phyloP scores from a whole-genome alignment of 2,329 filamentous ascomycete genomes.

The Pseudopyrenochaeta lycopersici region DNA sequence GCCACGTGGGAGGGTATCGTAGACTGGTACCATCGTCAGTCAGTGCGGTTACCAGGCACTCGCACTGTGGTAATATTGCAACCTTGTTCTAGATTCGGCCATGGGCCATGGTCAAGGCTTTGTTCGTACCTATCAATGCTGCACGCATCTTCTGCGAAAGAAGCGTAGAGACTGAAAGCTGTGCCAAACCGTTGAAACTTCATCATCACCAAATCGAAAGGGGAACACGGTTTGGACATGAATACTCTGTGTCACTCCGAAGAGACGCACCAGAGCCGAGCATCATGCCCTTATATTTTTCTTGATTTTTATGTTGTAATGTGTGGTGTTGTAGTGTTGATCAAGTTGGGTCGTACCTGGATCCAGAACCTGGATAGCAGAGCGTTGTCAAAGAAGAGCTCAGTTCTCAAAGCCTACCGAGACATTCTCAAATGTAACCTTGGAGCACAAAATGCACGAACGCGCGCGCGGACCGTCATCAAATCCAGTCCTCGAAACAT shows the following conservation, averaged over 20 bases:
- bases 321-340: slow-evolving; percentile 30
- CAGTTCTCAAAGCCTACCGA: slow-evolving; percentile 25
- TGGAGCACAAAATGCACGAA: slow-evolving; percentile 18
- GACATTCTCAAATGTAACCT: slow-evolving; percentile 13
- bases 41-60: no score
- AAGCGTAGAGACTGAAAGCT: no score
- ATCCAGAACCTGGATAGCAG: slow-evolving; percentile 30
- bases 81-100: not conserved
- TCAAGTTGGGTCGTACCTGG: slow-evolving; percentile 32
- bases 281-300: slow-evolving; percentile 47
- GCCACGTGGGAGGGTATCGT: not conserved
- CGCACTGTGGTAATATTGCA: not conserved
- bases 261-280: slow-evolving; percentile 27
- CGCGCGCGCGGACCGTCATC: slow-evolving; percentile 11
- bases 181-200: no score
- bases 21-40: not conserved
- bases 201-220: slow-evolving; percentile 9
- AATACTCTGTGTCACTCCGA: slow-evolving; percentile 30
- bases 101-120: not conserved
- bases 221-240: slow-evolving; percentile 32
- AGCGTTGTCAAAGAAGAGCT: slow-evolving; percentile 23
- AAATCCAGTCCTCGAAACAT: slow-evolving; percentile 18
- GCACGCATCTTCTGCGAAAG: no score
- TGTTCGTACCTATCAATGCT: not conserved
- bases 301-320: slow-evolving; percentile 31